Base-by-base conservation (phyloP, 1,139 yeast genomes). In the Hyphopichia khmerensis region DNA sequence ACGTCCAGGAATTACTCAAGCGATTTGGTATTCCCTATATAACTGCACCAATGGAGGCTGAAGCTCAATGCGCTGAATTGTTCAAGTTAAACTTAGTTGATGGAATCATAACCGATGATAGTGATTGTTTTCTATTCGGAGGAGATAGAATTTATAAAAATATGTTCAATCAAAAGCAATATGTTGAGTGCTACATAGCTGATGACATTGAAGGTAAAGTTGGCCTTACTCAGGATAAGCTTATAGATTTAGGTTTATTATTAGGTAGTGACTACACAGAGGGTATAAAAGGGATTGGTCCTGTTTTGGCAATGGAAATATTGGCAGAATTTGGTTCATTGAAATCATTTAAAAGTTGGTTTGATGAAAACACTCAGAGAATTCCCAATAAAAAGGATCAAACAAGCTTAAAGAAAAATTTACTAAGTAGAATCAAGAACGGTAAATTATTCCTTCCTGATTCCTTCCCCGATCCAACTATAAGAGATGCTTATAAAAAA, bases 41-140 rank as follows among this genome's bases (percentile, higher is more conserved):
- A 7, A 88, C 96, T 0, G 97, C 98, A 0, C 98, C 98, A 0
- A 89, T 88, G 89, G 99, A 93, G 64, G 99, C 99, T 1, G 99
- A 93, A 67, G 97, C 98, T 0, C 99, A 93, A 57, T 93, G 99
- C 64, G 97, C 96, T 0, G 88, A 84, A 50, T 65, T 93, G 10
- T 64, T 80, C 39, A 62, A 65, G 21, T 61, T 89, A 15, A 79
- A 79, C 0, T 70, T 93, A 19, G 97, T 93, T 2, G 99, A 95
- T 62, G 99, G 99, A 0, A 87, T 93, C 17, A 84, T 95, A 16
- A 95, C 99, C 0, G 99, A 95, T 61, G 99, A 95, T 69, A 88
- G 96, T 52, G 99, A 95, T 75, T 90, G 96, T 41, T 93, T 95
- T 54, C 64, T 95, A 36, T 95, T 95, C 69, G 99, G 98, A 0